A percentile compares a stretch with the other conserved stretches of the same genome.
phyloP scores from a whole-genome alignment of 805 yeast genomes.

The Saccharomycopsis guyanensis region DNA sequence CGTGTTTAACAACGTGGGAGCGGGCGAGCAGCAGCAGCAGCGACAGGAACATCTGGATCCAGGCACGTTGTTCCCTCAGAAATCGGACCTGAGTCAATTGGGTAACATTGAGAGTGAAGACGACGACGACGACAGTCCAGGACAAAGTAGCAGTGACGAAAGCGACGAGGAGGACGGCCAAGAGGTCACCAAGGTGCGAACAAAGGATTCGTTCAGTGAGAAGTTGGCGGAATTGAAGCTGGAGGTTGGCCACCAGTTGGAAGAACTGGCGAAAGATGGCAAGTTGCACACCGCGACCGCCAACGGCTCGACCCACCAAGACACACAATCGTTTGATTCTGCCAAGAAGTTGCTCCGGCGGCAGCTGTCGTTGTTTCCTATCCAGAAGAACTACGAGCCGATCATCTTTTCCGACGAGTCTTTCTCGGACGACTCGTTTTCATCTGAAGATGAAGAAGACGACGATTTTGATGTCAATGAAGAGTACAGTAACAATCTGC shows the following conservation, averaged over 20 bases:
- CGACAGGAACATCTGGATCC: not conserved
- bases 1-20: not conserved
- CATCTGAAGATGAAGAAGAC: slow-evolving; percentile 16
- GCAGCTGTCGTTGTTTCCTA: slow-evolving; percentile 14
- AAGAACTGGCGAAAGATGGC: not conserved
- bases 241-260: slow-evolving; percentile 5
- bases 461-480: slow-evolving; percentile 3
- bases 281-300: not conserved
- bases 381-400: slow-evolving; percentile 6
- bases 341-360: slow-evolving; percentile 10
- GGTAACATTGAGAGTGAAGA: slow-evolving; percentile 13
- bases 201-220: slow-evolving; percentile 18
- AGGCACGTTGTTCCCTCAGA: not conserved
- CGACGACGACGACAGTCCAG: not conserved
- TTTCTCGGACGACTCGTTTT: slow-evolving; percentile 6
- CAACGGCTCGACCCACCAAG: not conserved
- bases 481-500: slow-evolving; percentile 2
- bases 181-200: slow-evolving; percentile 13
- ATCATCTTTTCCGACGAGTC: slow-evolving; percentile 20
- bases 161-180: slow-evolving; percentile 3
- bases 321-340: slow-evolving; percentile 2
- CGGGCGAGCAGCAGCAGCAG: not conserved
- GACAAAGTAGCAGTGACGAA: slow-evolving; percentile 2
- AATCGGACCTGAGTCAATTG: slow-evolving; percentile 2
- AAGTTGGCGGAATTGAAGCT: slow-evolving; percentile 13